phyloP scores from a whole-genome alignment of 345 rosid species.

The Anacardium occidentale region DNA sequence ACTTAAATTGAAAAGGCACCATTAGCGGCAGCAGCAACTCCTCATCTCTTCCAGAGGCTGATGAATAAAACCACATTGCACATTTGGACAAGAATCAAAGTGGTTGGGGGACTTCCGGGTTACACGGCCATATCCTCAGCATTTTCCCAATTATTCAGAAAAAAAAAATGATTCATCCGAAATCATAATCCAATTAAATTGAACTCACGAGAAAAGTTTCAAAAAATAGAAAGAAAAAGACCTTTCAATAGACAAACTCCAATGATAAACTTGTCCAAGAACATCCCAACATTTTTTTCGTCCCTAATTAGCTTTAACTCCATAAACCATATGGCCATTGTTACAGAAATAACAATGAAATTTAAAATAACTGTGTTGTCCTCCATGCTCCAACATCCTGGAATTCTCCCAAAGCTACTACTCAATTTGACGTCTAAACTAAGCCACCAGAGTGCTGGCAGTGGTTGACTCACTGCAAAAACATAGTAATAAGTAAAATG shows the following conservation, averaged over 20 bases:
- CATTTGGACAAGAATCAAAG: too few relatives aligned
- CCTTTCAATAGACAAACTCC: neutral
- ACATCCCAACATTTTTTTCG: neutral
- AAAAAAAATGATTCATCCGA: too few relatives aligned
- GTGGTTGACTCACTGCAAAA: constrained; percentile 61
- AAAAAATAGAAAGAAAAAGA: neutral
- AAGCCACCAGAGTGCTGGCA: constrained; percentile 69
- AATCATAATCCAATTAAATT: neutral
- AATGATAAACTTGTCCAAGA: constrained; percentile 4
- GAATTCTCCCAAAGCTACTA: neutral
- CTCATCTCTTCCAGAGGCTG: too few relatives aligned
- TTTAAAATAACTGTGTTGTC: neutral
- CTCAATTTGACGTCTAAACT: neutral
- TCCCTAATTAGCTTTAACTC: constrained; percentile 8
- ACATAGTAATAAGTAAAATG: neutral
- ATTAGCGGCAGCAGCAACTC: too few relatives aligned
- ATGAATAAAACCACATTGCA: too few relatives aligned
- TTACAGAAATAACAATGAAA: neutral
- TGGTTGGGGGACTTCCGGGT: too few relatives aligned
- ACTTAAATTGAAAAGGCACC: too few relatives aligned
- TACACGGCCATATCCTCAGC: too few relatives aligned
- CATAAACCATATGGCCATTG: constrained; percentile 3
- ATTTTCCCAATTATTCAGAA: too few relatives aligned
- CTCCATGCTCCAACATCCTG: neutral
- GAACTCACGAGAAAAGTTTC: neutral